Conservation (phyloP, 108 stramenopile species). For the Fragilariopsis cylindrus region DNA sequence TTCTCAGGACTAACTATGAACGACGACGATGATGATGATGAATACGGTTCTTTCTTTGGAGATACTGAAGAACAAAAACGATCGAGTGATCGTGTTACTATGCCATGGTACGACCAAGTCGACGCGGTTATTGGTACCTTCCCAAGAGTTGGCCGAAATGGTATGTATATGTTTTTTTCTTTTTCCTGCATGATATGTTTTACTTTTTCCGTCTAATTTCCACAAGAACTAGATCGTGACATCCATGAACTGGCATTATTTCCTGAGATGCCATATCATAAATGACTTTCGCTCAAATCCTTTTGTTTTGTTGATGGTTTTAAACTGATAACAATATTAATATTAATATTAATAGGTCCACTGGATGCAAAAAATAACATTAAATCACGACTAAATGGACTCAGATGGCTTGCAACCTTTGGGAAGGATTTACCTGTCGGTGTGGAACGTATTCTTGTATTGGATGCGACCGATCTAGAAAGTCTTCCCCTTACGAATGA, state of each 20-base stretch:
- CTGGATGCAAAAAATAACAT: slow-evolving; percentile 53
- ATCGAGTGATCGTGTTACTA: slow-evolving; percentile 63
- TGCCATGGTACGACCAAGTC: slow-evolving; percentile 87
- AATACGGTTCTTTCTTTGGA: slow-evolving; percentile 56
- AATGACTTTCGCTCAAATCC: neutral
- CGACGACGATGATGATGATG: slow-evolving; percentile 46
- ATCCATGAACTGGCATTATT: no score
- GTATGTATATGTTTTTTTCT: neutral
- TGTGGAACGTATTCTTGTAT: slow-evolving; percentile 83
- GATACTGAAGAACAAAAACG: slow-evolving; percentile 53
- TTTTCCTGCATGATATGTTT: neutral
- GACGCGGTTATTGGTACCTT: slow-evolving; percentile 82
- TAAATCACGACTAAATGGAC: slow-evolving; percentile 64
- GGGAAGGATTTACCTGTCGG: slow-evolving; percentile 64
- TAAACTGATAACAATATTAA: neutral
- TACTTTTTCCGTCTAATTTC: neutral
- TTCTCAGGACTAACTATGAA: slow-evolving; percentile 20
- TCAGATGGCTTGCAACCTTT: slow-evolving; percentile 80
- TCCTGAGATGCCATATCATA: no score
- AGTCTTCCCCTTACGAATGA: slow-evolving; percentile 74
- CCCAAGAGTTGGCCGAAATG: slow-evolving; percentile 53
- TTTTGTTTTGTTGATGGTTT: neutral
- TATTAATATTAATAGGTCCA: slow-evolving; percentile 40
- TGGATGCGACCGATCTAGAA: slow-evolving; percentile 86
- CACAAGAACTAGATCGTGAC: no score